A percentile compares a stretch with the other conserved stretches of the same genome.
Evolutionary conservation across 2,329 filamentous ascomycete species (phyloP).

Genomic region (Colletotrichum theobromicola): DNA sequence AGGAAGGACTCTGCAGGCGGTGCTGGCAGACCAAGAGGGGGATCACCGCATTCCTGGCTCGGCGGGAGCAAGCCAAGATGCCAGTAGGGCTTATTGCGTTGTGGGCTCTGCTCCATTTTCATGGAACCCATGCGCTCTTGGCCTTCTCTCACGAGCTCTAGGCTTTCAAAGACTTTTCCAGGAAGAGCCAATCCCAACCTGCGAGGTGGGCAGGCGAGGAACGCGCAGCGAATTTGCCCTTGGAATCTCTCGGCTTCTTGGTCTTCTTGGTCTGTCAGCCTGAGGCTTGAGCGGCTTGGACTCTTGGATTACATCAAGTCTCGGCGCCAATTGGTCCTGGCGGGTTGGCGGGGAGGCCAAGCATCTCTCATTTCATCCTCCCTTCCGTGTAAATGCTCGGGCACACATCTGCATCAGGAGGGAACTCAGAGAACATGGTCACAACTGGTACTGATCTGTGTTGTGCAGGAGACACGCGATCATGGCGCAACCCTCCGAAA

Average conservation of each 20-base stretch:
- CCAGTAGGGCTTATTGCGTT: slow-evolving; percentile 3
- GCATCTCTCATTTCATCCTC: slow-evolving; percentile 1
- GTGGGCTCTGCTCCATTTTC: slow-evolving; percentile 11
- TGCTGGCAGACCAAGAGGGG: neutral
- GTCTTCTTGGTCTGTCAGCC: slow-evolving; percentile 8
- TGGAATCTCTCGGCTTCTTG: slow-evolving; percentile 16
- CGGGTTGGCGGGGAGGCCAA: slow-evolving; percentile 1
- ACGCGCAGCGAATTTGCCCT: neutral
- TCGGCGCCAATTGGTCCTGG: neutral
- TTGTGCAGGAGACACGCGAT: neutral
- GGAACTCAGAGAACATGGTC: neutral
- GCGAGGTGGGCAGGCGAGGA: neutral
- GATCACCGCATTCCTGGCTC: slow-evolving; percentile 10
- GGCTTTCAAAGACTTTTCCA: neutral
- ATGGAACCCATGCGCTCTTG: slow-evolving; percentile 14
- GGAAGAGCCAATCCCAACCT: neutral
- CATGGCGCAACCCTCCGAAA: neutral
- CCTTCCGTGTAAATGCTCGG: neutral
- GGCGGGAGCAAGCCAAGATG: slow-evolving; percentile 13
- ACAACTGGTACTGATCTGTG: neutral
- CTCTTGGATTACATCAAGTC: slow-evolving; percentile 20
- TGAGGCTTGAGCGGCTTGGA: neutral
- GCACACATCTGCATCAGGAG: neutral
- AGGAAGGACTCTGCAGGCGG: slow-evolving; percentile 15
- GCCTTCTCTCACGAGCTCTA: slow-evolving; percentile 9